Percentiles rank a stretch among this genome's conserved stretches.
Evolutionary conservation across 129 eudicot species (phyloP).

Genomic region (Pittosporum tobira): DNA sequence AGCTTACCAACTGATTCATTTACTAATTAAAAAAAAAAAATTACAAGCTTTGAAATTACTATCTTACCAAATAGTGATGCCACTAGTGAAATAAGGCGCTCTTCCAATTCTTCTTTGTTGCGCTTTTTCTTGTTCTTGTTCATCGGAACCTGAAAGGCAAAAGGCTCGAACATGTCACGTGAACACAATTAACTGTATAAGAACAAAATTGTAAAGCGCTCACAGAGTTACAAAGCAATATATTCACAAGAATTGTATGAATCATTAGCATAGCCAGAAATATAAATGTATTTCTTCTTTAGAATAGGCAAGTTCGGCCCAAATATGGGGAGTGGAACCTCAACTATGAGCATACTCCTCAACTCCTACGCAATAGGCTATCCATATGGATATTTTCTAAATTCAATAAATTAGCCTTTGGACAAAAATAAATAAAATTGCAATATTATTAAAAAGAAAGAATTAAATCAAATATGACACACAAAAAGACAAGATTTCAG

Average conservation of each 20-base stretch:
- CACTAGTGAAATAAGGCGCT: slow-evolving; percentile 84
- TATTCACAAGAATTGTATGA: not conserved
- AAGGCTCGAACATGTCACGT: slow-evolving; percentile 5
- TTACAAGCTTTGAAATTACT: slow-evolving; percentile 16
- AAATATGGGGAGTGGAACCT: no score
- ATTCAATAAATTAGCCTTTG: no score
- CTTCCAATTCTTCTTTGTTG: slow-evolving; percentile 83
- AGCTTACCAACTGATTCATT: no score
- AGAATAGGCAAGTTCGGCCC: no score
- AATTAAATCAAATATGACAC: no score
- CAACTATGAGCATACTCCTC: no score
- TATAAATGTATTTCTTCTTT: no score
- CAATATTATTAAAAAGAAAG: no score
- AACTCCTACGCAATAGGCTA: no score
- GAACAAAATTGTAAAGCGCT: not conserved
- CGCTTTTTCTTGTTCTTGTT: slow-evolving; percentile 79
- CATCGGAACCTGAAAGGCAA: slow-evolving; percentile 53
- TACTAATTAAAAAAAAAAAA: not conserved
- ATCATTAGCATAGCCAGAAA: not conserved
- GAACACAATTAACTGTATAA: not conserved
- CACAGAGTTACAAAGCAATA: not conserved
- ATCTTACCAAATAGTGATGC: slow-evolving; percentile 94
- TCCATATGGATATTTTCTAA: no score
- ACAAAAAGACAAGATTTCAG: no score
- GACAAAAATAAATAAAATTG: no score